These are phyloP conservation scores for Thermoascus crustaceus DNA, from an alignment of 2,329 filamentous ascomycete genomes.

Conservation along the genomic window DNA sequence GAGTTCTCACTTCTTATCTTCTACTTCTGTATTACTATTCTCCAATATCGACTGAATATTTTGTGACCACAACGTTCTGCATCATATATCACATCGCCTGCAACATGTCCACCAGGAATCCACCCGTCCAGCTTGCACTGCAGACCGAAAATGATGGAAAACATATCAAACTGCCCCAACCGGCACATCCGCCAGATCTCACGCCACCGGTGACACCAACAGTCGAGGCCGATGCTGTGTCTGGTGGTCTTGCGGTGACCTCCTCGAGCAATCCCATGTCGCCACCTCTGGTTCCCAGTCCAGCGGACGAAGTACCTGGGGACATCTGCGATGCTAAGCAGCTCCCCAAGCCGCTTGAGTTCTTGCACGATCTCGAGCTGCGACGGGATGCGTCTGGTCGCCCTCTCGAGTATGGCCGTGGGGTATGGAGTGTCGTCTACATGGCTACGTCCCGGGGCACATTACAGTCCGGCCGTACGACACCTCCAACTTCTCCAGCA, in stretches of 20 bases:
- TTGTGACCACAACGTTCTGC: neutral
- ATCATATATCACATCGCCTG: neutral
- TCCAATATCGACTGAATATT: neutral
- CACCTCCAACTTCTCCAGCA: slow-evolving; percentile 30
- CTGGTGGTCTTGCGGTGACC: neutral
- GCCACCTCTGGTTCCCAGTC: neutral
- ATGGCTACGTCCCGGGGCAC: slow-evolving; percentile 25
- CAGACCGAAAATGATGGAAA: neutral
- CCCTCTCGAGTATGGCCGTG: slow-evolving; percentile 34
- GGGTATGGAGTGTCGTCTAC: slow-evolving; percentile 42
- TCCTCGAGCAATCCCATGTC: neutral
- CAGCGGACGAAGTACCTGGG: neutral
- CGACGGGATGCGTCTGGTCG: slow-evolving; percentile 19
- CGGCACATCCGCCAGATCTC: neutral
- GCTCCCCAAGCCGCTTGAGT: slow-evolving; percentile 16
- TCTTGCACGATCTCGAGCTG: slow-evolving; percentile 27
- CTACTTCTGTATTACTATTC: no score
- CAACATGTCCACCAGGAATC: neutral
- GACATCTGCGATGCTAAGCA: neutral
- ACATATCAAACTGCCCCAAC: neutral
- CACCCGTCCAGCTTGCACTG: neutral
- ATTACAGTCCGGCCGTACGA: slow-evolving; percentile 11
- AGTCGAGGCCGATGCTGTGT: neutral
- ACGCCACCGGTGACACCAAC: neutral
- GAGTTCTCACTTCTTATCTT: no score